Base-by-base conservation (phyloP, 1,139 yeast species). In the Suhomyces yuchorum region DNA sequence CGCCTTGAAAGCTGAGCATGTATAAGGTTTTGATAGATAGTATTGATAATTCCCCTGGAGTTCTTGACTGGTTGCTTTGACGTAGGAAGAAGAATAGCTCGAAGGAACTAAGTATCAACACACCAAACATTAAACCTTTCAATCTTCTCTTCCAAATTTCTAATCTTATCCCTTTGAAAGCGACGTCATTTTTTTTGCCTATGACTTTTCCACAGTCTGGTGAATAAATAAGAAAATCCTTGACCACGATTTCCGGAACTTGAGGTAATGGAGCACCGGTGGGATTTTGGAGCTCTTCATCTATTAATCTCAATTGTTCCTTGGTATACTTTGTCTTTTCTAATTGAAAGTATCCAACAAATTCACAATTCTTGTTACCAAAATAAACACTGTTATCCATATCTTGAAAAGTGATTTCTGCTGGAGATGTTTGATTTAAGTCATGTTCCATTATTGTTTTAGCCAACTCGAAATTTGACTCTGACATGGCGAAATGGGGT, bases 201-300 rank as follows among this genome's bases (percentile, higher is more conserved):
- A 88, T 54, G 0, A 78, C 64, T 3, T 85, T 62, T 0, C 92
- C 96, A 70, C 98, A 92, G 61, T 92, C 96, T 0, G 97, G 97
- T 0, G 97, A 89, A 59, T 87, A 91, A 17, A 89, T 52, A 20
- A 88, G 54, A 5, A 86, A 88, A 8, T 77, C 67, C 7, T 77
- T 65, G 11, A 90, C 60, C 32, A 68, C 69, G 15, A 92, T 57
- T 2, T 66, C 61, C 0, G 97, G 97, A 1, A 85, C 62, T 6
- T 43, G 32, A 2, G 80, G 75, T 14, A 85, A 77, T 1, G 97
- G 97, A 50, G 86, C 71, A 1, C 97, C 97, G 32, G 78, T 63
- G 0, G 97, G 97, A 54, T 77, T 70, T 14, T 59, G 65, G 26
- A 90, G 66, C 61, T 92, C 98, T 30, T 81, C 78, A 56, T 91